These are phyloP conservation scores for Oryza punctata DNA, from an alignment of 176 grass and related monocot species.

Conservation along the genomic window DNA sequence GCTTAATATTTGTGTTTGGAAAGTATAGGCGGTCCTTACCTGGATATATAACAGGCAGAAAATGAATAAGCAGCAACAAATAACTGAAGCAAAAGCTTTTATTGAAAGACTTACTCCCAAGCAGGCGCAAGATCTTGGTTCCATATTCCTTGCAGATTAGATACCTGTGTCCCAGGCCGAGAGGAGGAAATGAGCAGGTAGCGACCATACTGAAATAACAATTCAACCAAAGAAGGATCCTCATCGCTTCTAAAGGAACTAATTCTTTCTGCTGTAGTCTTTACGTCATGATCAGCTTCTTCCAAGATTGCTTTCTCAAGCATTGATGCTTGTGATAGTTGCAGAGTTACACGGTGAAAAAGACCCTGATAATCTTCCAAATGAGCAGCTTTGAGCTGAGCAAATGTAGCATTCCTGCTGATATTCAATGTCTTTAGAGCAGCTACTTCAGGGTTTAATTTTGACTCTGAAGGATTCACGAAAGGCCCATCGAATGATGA, in stretches of 20 bases:
- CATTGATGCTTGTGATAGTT: slow-evolving; percentile 43
- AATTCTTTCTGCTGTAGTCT: slow-evolving; percentile 66
- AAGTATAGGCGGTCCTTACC: not conserved
- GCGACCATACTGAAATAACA: slow-evolving; percentile 84
- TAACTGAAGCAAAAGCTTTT: slow-evolving; percentile 14
- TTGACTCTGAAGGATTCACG: slow-evolving; percentile 61
- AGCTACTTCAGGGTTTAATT: slow-evolving; percentile 51
- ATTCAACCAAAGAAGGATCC: slow-evolving; percentile 77
- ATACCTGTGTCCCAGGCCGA: slow-evolving; percentile 74
- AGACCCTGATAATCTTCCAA: slow-evolving; percentile 75
- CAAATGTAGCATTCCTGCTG: slow-evolving; percentile 46
- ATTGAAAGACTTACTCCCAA: slow-evolving; percentile 67
- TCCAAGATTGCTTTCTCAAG: not conserved
- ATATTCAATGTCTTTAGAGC: slow-evolving; percentile 46
- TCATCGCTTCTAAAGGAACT: slow-evolving; percentile 65
- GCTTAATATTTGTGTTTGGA: not conserved
- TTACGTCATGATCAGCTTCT: slow-evolving; percentile 30
- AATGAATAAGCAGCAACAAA: not conserved
- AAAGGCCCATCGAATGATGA: slow-evolving; percentile 71
- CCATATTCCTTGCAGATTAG: slow-evolving; percentile 96
- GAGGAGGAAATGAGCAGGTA: slow-evolving; percentile 92
- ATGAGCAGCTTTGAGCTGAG: slow-evolving; percentile 67
- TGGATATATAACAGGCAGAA: not conserved
- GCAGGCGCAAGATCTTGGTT: slow-evolving; percentile 66
- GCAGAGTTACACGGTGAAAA: slow-evolving; percentile 64